Evolutionary conservation across 768 basidiomycete genomes (phyloP).

Genomic region (Podaxis sp.): DNA sequence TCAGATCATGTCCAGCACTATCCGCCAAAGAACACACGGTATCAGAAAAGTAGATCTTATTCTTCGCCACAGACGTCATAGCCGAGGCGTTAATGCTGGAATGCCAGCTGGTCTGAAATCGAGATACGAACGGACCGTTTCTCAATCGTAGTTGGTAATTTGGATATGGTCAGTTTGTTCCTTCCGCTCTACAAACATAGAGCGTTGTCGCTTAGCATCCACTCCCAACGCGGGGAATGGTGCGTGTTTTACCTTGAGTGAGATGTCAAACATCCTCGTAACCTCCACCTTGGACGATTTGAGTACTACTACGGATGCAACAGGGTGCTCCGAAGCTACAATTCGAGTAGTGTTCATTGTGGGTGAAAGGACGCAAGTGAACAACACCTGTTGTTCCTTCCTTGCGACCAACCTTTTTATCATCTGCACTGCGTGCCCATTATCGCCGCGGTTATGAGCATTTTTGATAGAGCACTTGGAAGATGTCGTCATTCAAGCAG

Average conservation of each 20-base stretch:
- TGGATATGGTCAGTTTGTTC: conserved; percentile 45
- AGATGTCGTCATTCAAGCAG: not conserved
- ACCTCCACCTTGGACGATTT: conserved; percentile 54
- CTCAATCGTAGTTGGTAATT: conserved; percentile 46
- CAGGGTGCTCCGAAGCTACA: conserved; percentile 34
- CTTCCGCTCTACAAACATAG: conserved; percentile 37
- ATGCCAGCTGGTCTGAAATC: conserved; percentile 29
- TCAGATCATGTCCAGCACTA: conserved; percentile 17
- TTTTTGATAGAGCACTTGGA: not conserved
- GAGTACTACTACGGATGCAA: conserved; percentile 55
- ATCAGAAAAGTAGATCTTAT: conserved; percentile 37
- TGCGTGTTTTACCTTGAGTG: conserved; percentile 37
- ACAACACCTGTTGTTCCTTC: not conserved
- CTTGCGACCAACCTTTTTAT: not conserved
- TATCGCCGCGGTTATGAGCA: not conserved
- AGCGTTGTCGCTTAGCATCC: not conserved
- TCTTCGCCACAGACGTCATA: not conserved
- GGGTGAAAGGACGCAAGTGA: not conserved
- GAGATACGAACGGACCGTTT: conserved; percentile 49
- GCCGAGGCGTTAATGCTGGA: too few species aligned
- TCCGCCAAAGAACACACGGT: conserved; percentile 40
- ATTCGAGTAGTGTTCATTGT: conserved; percentile 1
- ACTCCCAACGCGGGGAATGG: not conserved
- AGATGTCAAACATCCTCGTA: conserved; percentile 42
- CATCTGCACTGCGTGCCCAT: too few species aligned